Evolutionary conservation across 208 protist genomes (phyloP), one percentile per base, ranked within the genome.

Genomic region (Lotmaria passim): DNA sequence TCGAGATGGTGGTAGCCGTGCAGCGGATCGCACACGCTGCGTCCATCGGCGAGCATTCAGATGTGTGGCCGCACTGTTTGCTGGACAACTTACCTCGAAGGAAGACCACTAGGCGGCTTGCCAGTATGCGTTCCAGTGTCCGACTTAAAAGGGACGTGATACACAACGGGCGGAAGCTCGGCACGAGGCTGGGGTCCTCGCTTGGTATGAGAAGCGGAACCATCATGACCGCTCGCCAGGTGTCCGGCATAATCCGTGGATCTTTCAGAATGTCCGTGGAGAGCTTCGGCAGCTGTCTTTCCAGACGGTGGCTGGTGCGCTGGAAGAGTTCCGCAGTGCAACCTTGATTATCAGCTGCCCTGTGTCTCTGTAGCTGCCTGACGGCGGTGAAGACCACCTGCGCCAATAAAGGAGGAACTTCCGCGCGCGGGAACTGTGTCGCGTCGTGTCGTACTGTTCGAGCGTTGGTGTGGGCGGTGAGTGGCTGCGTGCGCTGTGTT

Each of bases 31-130:
- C 43, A 47, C 43, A 47, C 43, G 43, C 43, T 23, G 19, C 43
- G n/a, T 47, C 43, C 43, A 21, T 47, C 43, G 43, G 43, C 17
- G 43, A 47, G 7, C 43, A 7, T 47, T 17, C 43, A 21, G 43
- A 17, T 21, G 43, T 47, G 43, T 47, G n/a, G 5, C 43, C 43
- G n/a, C 6, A 47, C 43, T 47, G 43, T 47, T 17, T 7, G 17
- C 43, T 47, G 43, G 43, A 47, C 43, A 47, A 47, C 43, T 47
- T 47, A 21, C 43, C 43, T 47, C n/a, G 43, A 17, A 47, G 43
- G 17, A 21, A 6, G 19, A 21, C 43, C 7, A n/a, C 19, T 12
- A 21, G 11, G 43, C 43, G 43, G 43, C 43, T 7, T 17, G 43
- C 43, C 43, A 47, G 11, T 23, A 47, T 47, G 43, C 43, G 6